These are phyloP conservation scores for Pestalotiopsis sp. DNA, from an alignment of 2,329 filamentous ascomycete genomes.

Conservation along the genomic window DNA sequence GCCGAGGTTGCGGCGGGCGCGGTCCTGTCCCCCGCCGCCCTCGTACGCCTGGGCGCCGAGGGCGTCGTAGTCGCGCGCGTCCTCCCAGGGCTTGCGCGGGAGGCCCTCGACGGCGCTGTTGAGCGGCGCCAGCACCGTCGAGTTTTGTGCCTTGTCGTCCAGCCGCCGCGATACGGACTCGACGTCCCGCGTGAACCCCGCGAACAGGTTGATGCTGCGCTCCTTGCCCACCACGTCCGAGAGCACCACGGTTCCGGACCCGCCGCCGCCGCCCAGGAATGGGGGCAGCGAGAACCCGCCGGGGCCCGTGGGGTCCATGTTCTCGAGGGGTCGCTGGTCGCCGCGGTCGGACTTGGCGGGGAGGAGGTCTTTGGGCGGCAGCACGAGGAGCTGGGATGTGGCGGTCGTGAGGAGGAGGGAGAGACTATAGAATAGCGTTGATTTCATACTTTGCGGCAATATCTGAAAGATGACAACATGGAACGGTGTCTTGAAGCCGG, in stretches of 20 bases:
- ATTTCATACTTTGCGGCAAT: constrained; percentile 7
- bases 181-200: constrained; percentile 77
- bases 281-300: constrained; percentile 11
- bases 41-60: constrained; percentile 75
- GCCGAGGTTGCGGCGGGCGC: constrained; percentile 76
- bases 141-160: constrained; percentile 67
- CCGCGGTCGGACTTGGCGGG: constrained; percentile 14
- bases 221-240: constrained; percentile 84
- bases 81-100: constrained; percentile 85
- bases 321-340: constrained; percentile 30
- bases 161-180: constrained; percentile 70
- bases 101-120: constrained; percentile 80
- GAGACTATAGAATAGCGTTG: background rate
- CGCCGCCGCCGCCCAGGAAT: constrained; percentile 20
- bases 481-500: background rate
- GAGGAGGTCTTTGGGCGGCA: constrained; percentile 22
- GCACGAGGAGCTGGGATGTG: constrained; percentile 22
- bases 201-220: constrained; percentile 81
- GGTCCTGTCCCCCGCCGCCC: constrained; percentile 72
- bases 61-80: constrained; percentile 70
- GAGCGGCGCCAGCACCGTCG: constrained; percentile 84
- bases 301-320: constrained; percentile 31
- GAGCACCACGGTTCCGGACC: constrained; percentile 64
- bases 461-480: background rate
- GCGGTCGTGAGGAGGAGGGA: constrained; percentile 17